A percentile compares a stretch with the other conserved stretches of the same genome.
Conservation (phyloP, 345 rosid species). For the Gossypium anomalum region DNA sequence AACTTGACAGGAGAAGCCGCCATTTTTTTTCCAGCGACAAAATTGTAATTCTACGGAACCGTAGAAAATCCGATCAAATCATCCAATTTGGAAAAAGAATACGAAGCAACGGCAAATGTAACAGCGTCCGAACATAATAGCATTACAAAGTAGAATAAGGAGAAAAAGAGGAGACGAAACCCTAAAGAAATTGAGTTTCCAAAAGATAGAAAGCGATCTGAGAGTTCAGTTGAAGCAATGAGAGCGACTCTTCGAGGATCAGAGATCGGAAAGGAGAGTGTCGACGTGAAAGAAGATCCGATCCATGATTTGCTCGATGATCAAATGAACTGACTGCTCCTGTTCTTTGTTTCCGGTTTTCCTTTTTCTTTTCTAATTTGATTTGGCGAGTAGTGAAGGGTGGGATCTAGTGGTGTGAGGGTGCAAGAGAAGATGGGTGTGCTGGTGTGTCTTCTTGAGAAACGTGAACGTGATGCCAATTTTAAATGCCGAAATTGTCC, state of each 20-base stretch:
- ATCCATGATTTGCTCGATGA: slow-evolving; percentile 48
- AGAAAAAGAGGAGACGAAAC: slow-evolving; percentile 11
- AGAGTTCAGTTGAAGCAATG: slow-evolving; percentile 17
- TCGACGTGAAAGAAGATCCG: slow-evolving; percentile 45
- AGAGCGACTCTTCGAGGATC: slow-evolving; percentile 27
- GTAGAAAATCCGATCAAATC: slow-evolving; percentile 20
- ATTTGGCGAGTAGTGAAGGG: neutral
- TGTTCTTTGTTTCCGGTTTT: slow-evolving; percentile 1
- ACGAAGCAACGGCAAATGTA: slow-evolving; percentile 1
- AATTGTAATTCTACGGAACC: slow-evolving; percentile 16
- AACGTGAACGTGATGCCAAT: neutral
- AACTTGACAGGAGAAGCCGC: slow-evolving; percentile 89
- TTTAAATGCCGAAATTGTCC: neutral
- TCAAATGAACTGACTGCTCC: slow-evolving; percentile 31
- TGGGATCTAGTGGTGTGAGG: neutral
- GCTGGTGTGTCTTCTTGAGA: neutral
- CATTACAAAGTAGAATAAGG: slow-evolving; percentile 19
- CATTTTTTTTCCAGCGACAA: slow-evolving; percentile 35
- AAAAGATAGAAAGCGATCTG: slow-evolving; percentile 18
- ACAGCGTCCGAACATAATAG: slow-evolving; percentile 28
- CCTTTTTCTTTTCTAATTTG: neutral
- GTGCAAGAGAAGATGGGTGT: neutral
- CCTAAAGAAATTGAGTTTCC: slow-evolving; percentile 21
- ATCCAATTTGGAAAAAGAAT: slow-evolving; percentile 14
- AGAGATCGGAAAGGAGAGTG: slow-evolving; percentile 22